These are phyloP conservation scores for Dactylellina sp. DNA, from an alignment of 2,329 filamentous ascomycete genomes.

Conservation along the genomic window DNA sequence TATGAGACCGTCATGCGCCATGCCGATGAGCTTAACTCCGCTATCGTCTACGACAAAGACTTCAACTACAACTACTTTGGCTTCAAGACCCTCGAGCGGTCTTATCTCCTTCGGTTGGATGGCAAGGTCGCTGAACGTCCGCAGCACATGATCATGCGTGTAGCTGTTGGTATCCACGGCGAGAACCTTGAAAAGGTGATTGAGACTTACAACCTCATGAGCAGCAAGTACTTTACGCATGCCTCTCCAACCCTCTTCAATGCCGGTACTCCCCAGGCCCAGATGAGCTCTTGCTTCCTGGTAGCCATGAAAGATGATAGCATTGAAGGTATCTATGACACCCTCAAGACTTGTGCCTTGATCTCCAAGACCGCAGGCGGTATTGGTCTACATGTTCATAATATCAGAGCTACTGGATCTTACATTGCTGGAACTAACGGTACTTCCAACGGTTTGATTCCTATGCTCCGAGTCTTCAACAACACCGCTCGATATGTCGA, in stretches of 20 bases:
- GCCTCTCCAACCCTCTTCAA: slow-evolving; percentile 98
- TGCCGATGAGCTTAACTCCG: slow-evolving; percentile 96
- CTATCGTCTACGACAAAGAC: slow-evolving; percentile 98
- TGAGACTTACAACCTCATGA: slow-evolving; percentile 99
- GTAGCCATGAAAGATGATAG: slow-evolving; percentile 99
- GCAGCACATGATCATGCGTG: slow-evolving; percentile 99
- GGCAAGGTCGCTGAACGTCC: slow-evolving; percentile 97
- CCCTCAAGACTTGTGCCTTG: slow-evolving; percentile 98
- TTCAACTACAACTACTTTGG: slow-evolving; percentile 99
- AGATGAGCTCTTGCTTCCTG: slow-evolving; percentile 97
- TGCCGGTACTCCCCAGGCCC: slow-evolving; percentile 91
- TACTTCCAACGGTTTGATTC: slow-evolving; percentile 95
- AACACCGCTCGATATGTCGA: slow-evolving; percentile 99
- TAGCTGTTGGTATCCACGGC: slow-evolving; percentile 95
- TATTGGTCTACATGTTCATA: slow-evolving; percentile 95
- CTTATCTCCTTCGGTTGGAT: slow-evolving; percentile 93
- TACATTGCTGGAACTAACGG: slow-evolving; percentile 99
- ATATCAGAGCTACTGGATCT: slow-evolving; percentile 95
- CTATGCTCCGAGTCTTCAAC: slow-evolving; percentile 99
- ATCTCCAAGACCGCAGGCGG: slow-evolving; percentile 99
- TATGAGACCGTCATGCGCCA: slow-evolving; percentile 96
- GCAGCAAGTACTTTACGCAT: slow-evolving; percentile 97
- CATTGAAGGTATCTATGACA: slow-evolving; percentile 99
- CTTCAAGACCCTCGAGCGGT: slow-evolving; percentile 98
- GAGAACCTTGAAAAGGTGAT: slow-evolving; percentile 93